Percentiles rank a stretch among this genome's conserved stretches.
phyloP scores from a whole-genome alignment of 106 monocot species.

The Dioscorea alata region DNA sequence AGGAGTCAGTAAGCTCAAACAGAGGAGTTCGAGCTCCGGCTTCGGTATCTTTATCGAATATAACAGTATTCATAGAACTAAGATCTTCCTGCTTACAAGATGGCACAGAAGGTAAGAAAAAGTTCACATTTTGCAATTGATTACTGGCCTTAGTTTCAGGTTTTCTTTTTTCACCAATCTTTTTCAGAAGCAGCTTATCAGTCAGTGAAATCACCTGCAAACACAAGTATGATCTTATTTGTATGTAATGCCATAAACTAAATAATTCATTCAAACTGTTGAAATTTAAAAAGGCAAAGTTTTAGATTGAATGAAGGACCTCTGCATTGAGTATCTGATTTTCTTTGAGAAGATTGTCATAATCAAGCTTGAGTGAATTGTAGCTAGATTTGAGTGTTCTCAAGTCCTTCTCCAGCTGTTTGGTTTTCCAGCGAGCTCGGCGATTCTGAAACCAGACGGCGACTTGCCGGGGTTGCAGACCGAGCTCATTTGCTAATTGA shows the following conservation, averaged over 20 bases:
- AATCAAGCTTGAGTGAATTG: conserved; percentile 34
- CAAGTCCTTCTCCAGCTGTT: conserved; percentile 69
- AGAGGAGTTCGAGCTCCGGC: not conserved
- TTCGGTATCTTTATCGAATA: conserved; percentile 23
- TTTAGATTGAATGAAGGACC: conserved; percentile 38
- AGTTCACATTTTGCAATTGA: not conserved
- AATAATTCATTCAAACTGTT: no score
- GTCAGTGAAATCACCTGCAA: conserved; percentile 23
- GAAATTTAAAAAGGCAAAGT: no score
- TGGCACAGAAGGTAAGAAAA: not conserved
- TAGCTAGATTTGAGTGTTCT: conserved; percentile 35
- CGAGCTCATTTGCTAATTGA: conserved; percentile 53
- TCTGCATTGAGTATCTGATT: conserved; percentile 54
- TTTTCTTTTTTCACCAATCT: not conserved
- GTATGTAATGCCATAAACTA: no score
- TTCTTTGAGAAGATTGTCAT: conserved; percentile 38
- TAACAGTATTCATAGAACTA: conserved; percentile 25
- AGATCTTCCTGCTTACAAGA: conserved; percentile 26
- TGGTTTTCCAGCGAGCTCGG: conserved; percentile 65
- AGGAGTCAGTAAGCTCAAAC: conserved; percentile 12
- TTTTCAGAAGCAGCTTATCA: conserved; percentile 26
- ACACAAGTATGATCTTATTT: no score
- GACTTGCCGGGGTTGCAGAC: conserved; percentile 58
- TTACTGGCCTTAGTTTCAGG: not conserved
- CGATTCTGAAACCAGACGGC: conserved; percentile 86